Evolutionary conservation across 169 alveolate genomes (phyloP).

Genomic region (Eimeria zaria): DNA sequence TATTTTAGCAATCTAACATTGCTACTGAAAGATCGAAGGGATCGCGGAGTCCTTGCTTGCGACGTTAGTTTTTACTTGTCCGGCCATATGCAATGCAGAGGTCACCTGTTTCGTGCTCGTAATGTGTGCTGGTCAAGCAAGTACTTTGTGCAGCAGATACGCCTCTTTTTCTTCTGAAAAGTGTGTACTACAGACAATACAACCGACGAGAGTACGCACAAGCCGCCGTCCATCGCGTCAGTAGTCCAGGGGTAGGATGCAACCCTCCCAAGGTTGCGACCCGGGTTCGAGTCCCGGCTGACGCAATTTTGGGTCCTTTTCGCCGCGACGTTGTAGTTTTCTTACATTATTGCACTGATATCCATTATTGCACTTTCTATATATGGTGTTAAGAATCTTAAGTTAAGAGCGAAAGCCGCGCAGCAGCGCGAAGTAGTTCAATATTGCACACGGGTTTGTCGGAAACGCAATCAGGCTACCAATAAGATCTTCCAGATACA

Average conservation of each 20-base stretch:
- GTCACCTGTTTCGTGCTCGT: conserved; percentile 9
- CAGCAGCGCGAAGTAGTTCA: background rate
- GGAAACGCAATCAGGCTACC: background rate
- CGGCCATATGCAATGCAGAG: background rate
- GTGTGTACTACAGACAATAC: background rate
- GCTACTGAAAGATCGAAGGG: background rate
- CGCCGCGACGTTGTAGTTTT: no score
- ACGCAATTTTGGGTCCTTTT: no score
- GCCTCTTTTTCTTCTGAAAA: background rate
- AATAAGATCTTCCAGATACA: background rate
- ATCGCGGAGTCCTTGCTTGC: background rate
- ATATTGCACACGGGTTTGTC: background rate
- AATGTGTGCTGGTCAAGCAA: background rate
- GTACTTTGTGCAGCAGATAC: background rate
- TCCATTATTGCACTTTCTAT: no score
- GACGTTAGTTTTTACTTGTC: background rate
- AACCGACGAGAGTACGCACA: background rate
- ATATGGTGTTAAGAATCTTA: background rate
- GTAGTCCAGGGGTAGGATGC: conserved; percentile 94
- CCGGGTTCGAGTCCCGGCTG: conserved; percentile 96
- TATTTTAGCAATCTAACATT: background rate
- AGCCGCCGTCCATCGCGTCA: conserved; percentile 82
- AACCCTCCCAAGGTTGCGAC: conserved; percentile 95
- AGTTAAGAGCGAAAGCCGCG: background rate
- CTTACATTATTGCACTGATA: no score